Evolutionary conservation across 2,329 filamentous ascomycete genomes (phyloP), one percentile per base, ranked within the genome.

Genomic region (Blastomyces silverae): DNA sequence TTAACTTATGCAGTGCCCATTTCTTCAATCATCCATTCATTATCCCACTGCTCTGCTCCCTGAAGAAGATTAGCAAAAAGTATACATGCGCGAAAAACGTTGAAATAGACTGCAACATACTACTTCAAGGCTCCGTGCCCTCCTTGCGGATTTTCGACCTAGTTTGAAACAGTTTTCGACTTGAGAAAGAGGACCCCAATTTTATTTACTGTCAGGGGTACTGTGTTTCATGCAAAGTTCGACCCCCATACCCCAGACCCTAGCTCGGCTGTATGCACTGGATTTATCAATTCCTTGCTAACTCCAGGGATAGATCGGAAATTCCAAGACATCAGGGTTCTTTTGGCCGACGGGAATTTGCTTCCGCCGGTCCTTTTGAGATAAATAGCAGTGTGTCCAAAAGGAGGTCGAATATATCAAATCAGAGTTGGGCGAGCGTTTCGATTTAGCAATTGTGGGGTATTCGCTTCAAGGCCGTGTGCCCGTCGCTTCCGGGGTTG

Each of bases 231-330:
- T 44, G 15, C 17, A 39, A 39, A 42, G 34, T 58, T 42, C 31
- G 56, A 58, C 11, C 11, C 34, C 56, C n/a, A 4, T 8, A 42
- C 22, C n/a, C 55, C 17, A 25, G n/a, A 25, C 56, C 20, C 31
- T 17, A 42, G 10, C 31, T 22, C 34, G n/a, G 37, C 34, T 42
- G 56, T 22, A 28, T 28, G 48, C 48, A 42, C 56, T 42, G n/a
- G 56, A 58, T 58, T 58, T 58, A n/a, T 42, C 34, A n/a, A n/a
- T 58, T 58, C n/a, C 37, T 58, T 42, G 56, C 56, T 58, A 58
- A 58, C 34, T 39, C 20, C 34, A 25, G 44, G 31, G n/a, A 39
- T 58, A 58, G 56, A 25, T 58, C 42, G 37, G 34, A 58, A 37
- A 37, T 34, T 37, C 53, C 53, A 31, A 56, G 53, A 37, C 53